Conservation (phyloP, 1,139 yeast species). For the Magnusiomyces clavatus region DNA sequence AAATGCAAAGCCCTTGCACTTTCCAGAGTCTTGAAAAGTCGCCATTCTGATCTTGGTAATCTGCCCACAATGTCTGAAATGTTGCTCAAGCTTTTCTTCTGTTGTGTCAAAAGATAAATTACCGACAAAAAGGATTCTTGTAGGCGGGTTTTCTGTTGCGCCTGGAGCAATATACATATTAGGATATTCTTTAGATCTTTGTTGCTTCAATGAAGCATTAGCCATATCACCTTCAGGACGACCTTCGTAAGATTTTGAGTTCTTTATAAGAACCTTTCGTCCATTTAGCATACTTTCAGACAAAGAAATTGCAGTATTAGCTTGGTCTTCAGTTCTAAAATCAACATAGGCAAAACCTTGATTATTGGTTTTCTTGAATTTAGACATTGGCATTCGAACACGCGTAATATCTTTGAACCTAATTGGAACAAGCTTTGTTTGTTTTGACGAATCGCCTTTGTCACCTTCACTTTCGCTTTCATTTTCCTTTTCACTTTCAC, state of each 20-base stretch:
- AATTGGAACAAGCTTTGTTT: too few species aligned
- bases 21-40: slow-evolving; percentile 90
- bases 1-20: slow-evolving; percentile 95
- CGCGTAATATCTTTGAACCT: slow-evolving; percentile 32
- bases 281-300: slow-evolving; percentile 74
- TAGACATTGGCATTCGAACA: slow-evolving; percentile 35
- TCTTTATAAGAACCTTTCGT: slow-evolving; percentile 76
- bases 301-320: slow-evolving; percentile 55
- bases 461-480: slow-evolving; percentile 10
- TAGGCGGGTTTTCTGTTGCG: slow-evolving; percentile 60
- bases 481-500: slow-evolving; percentile 8
- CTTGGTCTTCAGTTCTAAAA: slow-evolving; percentile 56
- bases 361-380: slow-evolving; percentile 29
- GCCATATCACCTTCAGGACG: slow-evolving; percentile 56
- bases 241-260: slow-evolving; percentile 76
- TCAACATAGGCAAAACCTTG: slow-evolving; percentile 93
- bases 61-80: slow-evolving; percentile 73
- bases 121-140: slow-evolving; percentile 85
- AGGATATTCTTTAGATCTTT: neutral
- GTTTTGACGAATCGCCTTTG: slow-evolving; percentile 34
- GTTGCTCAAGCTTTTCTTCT: slow-evolving; percentile 65
- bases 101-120: slow-evolving; percentile 92
- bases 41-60: slow-evolving; percentile 85
- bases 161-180: slow-evolving; percentile 17
- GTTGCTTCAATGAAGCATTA: slow-evolving; percentile 7